Conservation (phyloP, 163 green algal species). For the Chlamydomonas reinhardtii region DNA sequence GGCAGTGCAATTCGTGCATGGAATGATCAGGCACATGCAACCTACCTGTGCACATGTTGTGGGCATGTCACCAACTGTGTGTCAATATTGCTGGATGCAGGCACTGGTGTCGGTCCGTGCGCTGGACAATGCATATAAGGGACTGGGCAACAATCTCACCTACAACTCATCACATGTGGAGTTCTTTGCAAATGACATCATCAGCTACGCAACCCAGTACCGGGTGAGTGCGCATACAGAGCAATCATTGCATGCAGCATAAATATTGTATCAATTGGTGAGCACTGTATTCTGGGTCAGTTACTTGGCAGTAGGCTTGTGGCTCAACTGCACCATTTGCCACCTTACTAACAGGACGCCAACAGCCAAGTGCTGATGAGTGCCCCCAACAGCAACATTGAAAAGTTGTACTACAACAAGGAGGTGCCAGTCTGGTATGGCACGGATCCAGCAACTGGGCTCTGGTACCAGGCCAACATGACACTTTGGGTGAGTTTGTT, state of each 20-base stretch:
- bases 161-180: neutral
- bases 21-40: too few relatives aligned
- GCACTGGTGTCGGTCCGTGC: neutral
- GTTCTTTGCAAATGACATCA: constrained; percentile 12
- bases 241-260: too few relatives aligned
- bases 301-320: too few relatives aligned
- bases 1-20: too few relatives aligned
- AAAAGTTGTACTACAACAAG: neutral
- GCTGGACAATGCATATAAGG: constrained; percentile 11
- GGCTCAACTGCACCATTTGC: too few relatives aligned
- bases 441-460: neutral
- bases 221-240: neutral
- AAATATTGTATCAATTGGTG: too few relatives aligned
- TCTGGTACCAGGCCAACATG: neutral
- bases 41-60: neutral
- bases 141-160: neutral
- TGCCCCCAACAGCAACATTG: neutral
- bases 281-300: too few relatives aligned
- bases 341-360: neutral
- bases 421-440: neutral
- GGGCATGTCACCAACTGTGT: too few relatives aligned
- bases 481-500: neutral
- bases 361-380: neutral
- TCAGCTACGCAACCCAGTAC: constrained; percentile 22
- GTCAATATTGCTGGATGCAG: too few relatives aligned